Evolutionary conservation across 768 basidiomycete species (phyloP).

Genomic region (Trametes maxima): DNA sequence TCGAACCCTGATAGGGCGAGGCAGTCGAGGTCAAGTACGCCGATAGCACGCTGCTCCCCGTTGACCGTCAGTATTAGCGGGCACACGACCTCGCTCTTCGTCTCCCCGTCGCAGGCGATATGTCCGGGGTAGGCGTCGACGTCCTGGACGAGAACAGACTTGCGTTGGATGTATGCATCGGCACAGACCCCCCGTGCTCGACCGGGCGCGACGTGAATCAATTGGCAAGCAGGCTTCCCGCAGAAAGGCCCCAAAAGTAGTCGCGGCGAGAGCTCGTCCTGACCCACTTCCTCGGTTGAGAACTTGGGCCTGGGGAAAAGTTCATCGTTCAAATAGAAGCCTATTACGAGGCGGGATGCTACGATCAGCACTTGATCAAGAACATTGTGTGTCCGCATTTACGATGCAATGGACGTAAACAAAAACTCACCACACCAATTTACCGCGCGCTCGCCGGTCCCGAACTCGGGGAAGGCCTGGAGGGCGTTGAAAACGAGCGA

Average conservation of each 20-base stretch:
- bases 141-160: constrained; percentile 70
- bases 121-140: constrained; percentile 88
- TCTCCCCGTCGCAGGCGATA: constrained; percentile 91
- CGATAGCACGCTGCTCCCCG: constrained; percentile 32
- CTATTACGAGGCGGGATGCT: constrained; percentile 40
- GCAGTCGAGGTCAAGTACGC: constrained; percentile 84
- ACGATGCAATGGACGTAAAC: neutral
- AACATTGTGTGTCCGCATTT: neutral
- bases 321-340: constrained; percentile 78
- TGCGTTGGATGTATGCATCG: constrained; percentile 60
- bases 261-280: constrained; percentile 24
- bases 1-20: constrained; percentile 71
- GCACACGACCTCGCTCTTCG: constrained; percentile 87
- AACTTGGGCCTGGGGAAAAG: constrained; percentile 55
- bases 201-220: constrained; percentile 60
- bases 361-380: neutral
- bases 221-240: constrained; percentile 91
- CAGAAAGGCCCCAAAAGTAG: constrained; percentile 84
- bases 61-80: constrained; percentile 51
- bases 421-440: constrained; percentile 88
- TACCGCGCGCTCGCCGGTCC: constrained; percentile 64
- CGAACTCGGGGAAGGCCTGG: constrained; percentile 70
- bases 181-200: constrained; percentile 82
- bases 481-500: constrained; percentile 81
- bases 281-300: constrained; percentile 18